Evolutionary conservation across 352 stramenopile genomes (phyloP).

Genomic region (Phytopythium sindhum): DNA sequence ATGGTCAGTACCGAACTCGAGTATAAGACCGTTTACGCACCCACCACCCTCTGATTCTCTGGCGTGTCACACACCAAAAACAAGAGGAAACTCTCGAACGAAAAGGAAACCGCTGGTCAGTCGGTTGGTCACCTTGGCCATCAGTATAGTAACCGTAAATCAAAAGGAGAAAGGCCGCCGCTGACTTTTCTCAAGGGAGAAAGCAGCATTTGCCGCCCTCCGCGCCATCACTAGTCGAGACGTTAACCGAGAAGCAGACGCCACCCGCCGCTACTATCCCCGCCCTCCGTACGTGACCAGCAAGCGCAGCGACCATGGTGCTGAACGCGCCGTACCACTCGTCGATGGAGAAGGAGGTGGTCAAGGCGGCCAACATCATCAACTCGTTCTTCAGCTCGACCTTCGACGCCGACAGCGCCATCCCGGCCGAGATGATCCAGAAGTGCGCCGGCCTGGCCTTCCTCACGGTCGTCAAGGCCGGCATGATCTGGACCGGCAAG

Average conservation of each 20-base stretch:
- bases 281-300: too few species aligned
- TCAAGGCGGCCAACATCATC: constrained; percentile 80
- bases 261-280: too few species aligned
- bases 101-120: background rate
- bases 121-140: too few species aligned
- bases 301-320: constrained; percentile 38
- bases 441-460: constrained; percentile 76
- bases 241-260: too few species aligned
- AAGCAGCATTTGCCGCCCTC: too few species aligned
- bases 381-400: constrained; percentile 82
- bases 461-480: constrained; percentile 84
- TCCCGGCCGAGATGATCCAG: constrained; percentile 79
- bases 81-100: background rate
- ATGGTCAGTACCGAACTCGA: background rate
- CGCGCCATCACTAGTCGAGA: background rate
- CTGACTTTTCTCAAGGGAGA: too few species aligned
- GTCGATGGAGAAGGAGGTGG: constrained; percentile 85
- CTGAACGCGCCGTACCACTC: constrained; percentile 86
- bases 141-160: too few species aligned
- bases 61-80: constrained; percentile 10
- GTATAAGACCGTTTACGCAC: background rate
- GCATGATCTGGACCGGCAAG: constrained; percentile 83
- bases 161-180: background rate
- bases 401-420: constrained; percentile 64
- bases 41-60: constrained; percentile 5